A percentile compares a stretch with the other conserved stretches of the same genome.
Evolutionary conservation across 176 grass and related monocot genomes (phyloP).

Genomic region (Bothriochloa decipiens): DNA sequence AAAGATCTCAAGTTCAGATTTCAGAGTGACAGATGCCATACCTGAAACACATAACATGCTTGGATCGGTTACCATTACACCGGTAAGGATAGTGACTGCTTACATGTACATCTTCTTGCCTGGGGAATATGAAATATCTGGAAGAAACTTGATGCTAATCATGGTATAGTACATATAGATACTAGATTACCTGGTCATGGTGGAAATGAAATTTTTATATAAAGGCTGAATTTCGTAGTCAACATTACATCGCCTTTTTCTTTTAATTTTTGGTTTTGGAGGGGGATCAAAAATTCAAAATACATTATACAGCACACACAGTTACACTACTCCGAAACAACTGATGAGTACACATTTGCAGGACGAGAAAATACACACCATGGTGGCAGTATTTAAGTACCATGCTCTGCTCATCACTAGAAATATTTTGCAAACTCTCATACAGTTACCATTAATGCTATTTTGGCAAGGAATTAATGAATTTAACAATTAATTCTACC

Average conservation of each 20-base stretch:
- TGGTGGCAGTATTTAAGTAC: conserved; percentile 24
- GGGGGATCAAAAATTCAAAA: background rate
- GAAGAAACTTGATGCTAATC: background rate
- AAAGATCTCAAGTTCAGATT: background rate
- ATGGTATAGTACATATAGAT: background rate
- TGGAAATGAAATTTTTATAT: conserved; percentile 3
- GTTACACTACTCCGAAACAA: conserved; percentile 26
- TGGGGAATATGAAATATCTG: conserved; percentile 22
- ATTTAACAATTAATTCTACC: conserved; percentile 75
- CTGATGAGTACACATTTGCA: conserved; percentile 32
- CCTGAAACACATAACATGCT: conserved; percentile 11
- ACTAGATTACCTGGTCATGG: background rate
- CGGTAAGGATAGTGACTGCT: conserved; percentile 12
- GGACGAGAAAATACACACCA: conserved; percentile 37
- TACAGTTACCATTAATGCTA: conserved; percentile 23
- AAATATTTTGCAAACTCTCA: background rate
- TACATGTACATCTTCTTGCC: conserved; percentile 4
- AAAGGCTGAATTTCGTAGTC: conserved; percentile 13
- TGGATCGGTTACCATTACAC: background rate
- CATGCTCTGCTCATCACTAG: conserved; percentile 13
- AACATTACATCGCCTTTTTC: too few relatives aligned
- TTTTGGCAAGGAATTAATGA: conserved; percentile 62
- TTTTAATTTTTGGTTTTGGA: too few relatives aligned
- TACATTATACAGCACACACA: conserved; percentile 36
- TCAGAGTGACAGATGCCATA: conserved; percentile 15